A percentile compares a stretch with the other conserved stretches of the same genome.
Evolutionary conservation across 441 rosid species (phyloP).

Genomic region (Syzygium malaccense): DNA sequence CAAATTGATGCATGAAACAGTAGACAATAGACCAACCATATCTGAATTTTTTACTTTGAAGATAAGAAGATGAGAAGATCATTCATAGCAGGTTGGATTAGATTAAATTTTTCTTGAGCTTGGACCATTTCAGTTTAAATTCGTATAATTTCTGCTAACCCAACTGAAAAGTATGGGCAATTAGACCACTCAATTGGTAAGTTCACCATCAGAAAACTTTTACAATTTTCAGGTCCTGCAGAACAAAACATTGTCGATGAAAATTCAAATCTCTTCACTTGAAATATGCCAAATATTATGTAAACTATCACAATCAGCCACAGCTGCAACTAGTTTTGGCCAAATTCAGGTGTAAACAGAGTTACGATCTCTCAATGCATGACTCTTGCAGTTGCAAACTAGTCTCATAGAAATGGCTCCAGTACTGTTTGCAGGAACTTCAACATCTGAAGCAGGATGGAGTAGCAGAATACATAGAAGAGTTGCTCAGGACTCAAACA

Average conservation of each 20-base stretch:
- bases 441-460: constrained; percentile 37
- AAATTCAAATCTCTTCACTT: constrained; percentile 48
- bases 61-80: too few species aligned
- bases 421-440: constrained; percentile 58
- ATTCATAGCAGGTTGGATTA: too few species aligned
- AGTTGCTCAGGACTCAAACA: constrained; percentile 34
- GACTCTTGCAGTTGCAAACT: constrained; percentile 6
- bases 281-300: constrained; percentile 45
- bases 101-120: too few species aligned
- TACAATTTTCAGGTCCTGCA: constrained; percentile 39
- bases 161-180: too few species aligned
- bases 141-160: too few species aligned
- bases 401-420: constrained; percentile 21
- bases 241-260: constrained; percentile 38
- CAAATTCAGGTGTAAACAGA: constrained; percentile 45
- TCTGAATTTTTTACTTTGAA: too few species aligned
- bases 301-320: constrained; percentile 33
- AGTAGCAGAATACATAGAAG: constrained; percentile 32
- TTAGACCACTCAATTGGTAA: too few species aligned
- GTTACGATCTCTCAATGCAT: background rate
- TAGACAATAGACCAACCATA: too few species aligned
- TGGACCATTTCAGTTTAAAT: too few species aligned
- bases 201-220: too few species aligned
- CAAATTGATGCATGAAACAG: too few species aligned
- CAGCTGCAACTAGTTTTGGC: constrained; percentile 32